Base-by-base conservation (phyloP, 1,139 yeast species). In the Maudiozyma humilis region DNA sequence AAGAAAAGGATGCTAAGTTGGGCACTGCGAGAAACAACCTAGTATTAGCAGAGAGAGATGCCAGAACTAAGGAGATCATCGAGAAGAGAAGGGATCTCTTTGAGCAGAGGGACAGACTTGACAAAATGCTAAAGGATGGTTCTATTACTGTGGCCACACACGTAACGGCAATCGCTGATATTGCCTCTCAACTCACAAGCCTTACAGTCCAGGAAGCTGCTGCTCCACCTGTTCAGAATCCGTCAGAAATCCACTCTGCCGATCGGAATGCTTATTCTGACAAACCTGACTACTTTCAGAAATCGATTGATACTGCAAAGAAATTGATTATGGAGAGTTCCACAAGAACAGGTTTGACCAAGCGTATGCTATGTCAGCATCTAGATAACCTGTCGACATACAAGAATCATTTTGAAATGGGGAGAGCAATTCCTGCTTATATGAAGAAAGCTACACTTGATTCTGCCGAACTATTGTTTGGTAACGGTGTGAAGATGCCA, bases 401-500 rank as follows among this genome's bases (percentile, higher is more conserved):
- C 44, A 55, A 52, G 19, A 42, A 44, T 3, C 33, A 43, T 10
- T 54, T 55, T 41, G 57, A 54, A 42, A 36, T 17, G n/a, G 58
- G 56, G 2, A 43, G 32, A 5, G 40, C 40, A 2, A 48, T 45
- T 27, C 41, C 50, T 13, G 25, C 43, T 7, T 20, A 45, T 12
- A 30, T 40, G 37, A 47, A 52, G 42, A 45, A 47, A 27, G 10
- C 48, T 25, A 39, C 47, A 44, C 47, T 53, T 44, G 56, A 59
- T 36, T 48, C 59, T 20, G 53, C 54, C 6, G 55, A 55, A 42
- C 40, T 50, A 16, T 45, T 57, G 15, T 56, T 51, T 33, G 40
- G 45, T 4, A 56, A 59, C 43, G 63, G 63, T 27, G 60, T 60
- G 2, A 60, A 59, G 41, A 60, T 60, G 63, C 64, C 64, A 3